Evolutionary conservation across 2,329 filamentous ascomycete species (phyloP).

Genomic region (Bipolaris zeicola): DNA sequence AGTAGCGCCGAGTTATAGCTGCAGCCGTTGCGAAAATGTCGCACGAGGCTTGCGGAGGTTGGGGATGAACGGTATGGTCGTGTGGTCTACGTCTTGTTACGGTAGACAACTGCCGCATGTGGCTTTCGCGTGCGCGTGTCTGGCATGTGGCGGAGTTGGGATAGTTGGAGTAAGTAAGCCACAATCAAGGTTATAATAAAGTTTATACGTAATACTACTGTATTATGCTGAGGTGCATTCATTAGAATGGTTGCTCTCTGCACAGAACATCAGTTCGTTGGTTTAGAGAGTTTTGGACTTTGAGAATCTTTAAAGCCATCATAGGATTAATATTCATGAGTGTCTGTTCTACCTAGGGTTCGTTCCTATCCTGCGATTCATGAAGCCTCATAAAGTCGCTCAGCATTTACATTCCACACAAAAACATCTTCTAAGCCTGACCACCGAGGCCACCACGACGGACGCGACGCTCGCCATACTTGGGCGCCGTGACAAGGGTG

Average conservation of each 20-base stretch:
- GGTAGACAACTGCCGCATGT: not conserved
- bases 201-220: not conserved
- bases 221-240: not conserved
- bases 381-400: not conserved
- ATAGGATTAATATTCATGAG: not conserved
- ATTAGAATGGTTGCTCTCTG: not conserved
- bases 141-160: not conserved
- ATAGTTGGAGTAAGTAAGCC: not conserved
- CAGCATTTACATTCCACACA: not conserved
- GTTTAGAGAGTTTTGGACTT: no score
- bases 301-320: not conserved
- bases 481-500: constrained; percentile 25
- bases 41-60: no score
- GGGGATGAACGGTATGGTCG: not conserved
- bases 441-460: constrained; percentile 6
- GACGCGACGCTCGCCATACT: constrained; percentile 24
- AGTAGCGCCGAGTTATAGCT: not conserved
- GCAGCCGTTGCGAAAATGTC: not conserved
- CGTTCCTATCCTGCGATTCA: not conserved
- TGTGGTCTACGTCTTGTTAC: not conserved
- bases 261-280: not conserved
- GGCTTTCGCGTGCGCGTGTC: not conserved
- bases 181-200: not conserved
- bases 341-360: not conserved
- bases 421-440: not conserved